Evolutionary conservation across 2,329 filamentous ascomycete species (phyloP), one percentile per base, ranked within the genome.

Genomic region (Dactylellina haptotyla): DNA sequence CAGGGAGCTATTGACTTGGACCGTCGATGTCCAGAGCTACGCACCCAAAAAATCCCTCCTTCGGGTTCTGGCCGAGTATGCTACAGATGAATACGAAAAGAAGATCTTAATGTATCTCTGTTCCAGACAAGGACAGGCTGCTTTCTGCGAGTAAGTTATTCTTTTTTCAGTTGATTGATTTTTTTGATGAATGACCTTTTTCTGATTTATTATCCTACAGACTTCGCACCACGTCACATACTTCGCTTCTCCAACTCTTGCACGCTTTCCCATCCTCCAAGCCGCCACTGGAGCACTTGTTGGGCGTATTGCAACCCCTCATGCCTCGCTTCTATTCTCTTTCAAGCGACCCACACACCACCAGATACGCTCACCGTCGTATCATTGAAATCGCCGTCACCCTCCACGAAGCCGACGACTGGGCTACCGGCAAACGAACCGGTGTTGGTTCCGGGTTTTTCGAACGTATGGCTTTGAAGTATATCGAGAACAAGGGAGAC

Each of bases 251-350:
- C 14, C 95, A 98, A 82, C 85, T 99, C 4, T 87, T 99, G 28
- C 86, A 90, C 79, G 95, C 95, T 1, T 99, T 99, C 84, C 93
- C 95, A 1, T 97, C 92, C 41, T 88, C 92, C 4, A 91, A 92
- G 80, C 95, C 95, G 59, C 93, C 94, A 2, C 84, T 99, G 77
- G 91, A 95, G 62, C 84, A 88, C 71, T 84, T 99, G 9, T 85
- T 97, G 34, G 91, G 90, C 1, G 87, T 90, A 45, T 87, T 97
- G 59, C 91, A 90, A 78, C 90, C 92, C 53, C 86, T 98, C 57
- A 98, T 98, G 94, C 95, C 95, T 1, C 91, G 95, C 72, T 99
- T 99, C 84, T 99, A 99, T 83, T 98, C 94, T 2, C 88, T 99
- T 12, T 97, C 93, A 61, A 97, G 97, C 80, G 95, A 99, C 79